A percentile compares a stretch with the other conserved stretches of the same genome.
Conservation (phyloP, 768 basidiomycete genomes). For the Pulveroboletus sp. region DNA sequence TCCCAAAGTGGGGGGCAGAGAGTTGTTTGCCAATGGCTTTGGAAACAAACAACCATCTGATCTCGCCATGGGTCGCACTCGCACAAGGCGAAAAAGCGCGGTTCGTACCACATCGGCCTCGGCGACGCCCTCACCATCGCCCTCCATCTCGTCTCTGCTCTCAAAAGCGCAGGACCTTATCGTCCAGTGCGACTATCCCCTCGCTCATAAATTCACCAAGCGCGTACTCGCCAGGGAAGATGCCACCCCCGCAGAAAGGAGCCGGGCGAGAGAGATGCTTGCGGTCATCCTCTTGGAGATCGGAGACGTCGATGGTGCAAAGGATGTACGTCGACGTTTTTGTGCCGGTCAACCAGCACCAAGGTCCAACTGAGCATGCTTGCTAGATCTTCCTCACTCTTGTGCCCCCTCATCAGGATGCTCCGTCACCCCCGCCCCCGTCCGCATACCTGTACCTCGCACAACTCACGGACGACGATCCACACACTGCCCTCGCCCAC, state of each 20-base stretch:
- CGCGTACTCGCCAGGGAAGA: slow-evolving; percentile 61
- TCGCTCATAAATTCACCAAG: slow-evolving; percentile 67
- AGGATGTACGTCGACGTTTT: slow-evolving; percentile 43
- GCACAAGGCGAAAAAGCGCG: slow-evolving; percentile 37
- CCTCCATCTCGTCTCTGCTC: slow-evolving; percentile 51
- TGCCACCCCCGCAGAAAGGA: slow-evolving; percentile 40
- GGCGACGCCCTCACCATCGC: slow-evolving; percentile 24
- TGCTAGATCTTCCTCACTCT: slow-evolving; percentile 58
- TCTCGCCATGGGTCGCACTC: slow-evolving; percentile 49
- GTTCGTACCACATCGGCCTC: slow-evolving; percentile 15
- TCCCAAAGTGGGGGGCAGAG: neutral
- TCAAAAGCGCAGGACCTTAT: slow-evolving; percentile 80
- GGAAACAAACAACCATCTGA: slow-evolving; percentile 18
- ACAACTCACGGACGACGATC: slow-evolving; percentile 75
- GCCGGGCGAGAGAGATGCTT: slow-evolving; percentile 72
- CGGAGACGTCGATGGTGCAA: slow-evolving; percentile 71
- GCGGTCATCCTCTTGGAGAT: slow-evolving; percentile 76
- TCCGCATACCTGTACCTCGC: slow-evolving; percentile 88
- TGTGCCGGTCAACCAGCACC: neutral
- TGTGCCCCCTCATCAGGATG: slow-evolving; percentile 56
- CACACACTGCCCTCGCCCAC: slow-evolving; percentile 63
- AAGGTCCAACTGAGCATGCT: neutral
- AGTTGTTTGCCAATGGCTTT: slow-evolving; percentile 11
- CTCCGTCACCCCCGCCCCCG: slow-evolving; percentile 56
- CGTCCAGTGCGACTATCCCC: slow-evolving; percentile 78